Evolutionary conservation across 2,329 filamentous ascomycete genomes (phyloP), one percentile per base, ranked within the genome.

Genomic region (Fusarium fracticaudum): DNA sequence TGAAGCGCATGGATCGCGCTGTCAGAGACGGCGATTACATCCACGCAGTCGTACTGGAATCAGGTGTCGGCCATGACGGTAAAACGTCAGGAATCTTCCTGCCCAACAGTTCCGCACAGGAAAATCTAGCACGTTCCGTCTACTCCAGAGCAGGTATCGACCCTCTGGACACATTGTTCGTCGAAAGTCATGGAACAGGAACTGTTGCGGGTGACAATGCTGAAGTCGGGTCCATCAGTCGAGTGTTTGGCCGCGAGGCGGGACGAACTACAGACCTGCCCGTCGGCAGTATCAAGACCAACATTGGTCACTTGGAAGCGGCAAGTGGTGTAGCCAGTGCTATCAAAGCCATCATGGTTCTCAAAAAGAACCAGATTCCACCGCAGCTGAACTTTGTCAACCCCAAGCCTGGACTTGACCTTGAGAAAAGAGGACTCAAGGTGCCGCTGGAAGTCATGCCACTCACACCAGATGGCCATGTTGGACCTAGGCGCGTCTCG

Each of bases 231-330:
- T 60, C 64, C 4, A 68, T 71, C 22, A 40, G 9, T 5, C 60
- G 51, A 22, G 58, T 63, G 13, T 70, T 72, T 43, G 57, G 61
- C 11, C 51, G 41, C 9, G 62, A 59, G 38, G 48, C 33, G 8
- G 57, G 53, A 35, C 41, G 44, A 24, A 45, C 44, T 8, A 55
- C 58, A 3, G 59, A 70, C 15, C 20, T 70, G 15, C 59, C 53
- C 8, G 31, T 70, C 8, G 64, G 67, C 14, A 67, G 57, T 18
- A 62, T 74, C 76, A 45, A 77, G 45, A 50, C 71, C 6, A 74
- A 72, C 35, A 64, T 74, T 18, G 69, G 71, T 3, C 69, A 74
- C 40, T 29, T 70, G 17, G 69, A 64, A 37, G 65, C 45, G 1
- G 44, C 61, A 9, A 72, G 69, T 48, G 71, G 65, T n/a, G 31